A percentile compares a stretch with the other conserved stretches of the same genome.
Conservation (phyloP, 139 green algal species). For the Eudorina sp. region DNA sequence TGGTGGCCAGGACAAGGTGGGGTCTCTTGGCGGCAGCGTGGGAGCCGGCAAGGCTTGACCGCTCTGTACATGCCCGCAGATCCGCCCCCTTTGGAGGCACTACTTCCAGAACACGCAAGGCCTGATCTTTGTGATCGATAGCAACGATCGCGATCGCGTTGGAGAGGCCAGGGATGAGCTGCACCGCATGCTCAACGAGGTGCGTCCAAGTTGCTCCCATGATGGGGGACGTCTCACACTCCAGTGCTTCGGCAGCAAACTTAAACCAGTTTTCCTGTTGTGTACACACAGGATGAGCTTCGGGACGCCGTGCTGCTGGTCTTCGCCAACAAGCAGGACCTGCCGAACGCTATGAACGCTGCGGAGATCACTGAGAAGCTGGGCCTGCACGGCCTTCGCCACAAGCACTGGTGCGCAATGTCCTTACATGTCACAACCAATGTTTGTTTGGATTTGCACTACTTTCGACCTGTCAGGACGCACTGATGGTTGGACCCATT, state of each 20-base stretch:
- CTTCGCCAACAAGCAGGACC: constrained; percentile 99
- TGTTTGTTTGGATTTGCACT: too few relatives aligned
- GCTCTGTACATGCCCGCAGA: constrained; percentile 66
- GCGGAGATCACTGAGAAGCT: constrained; percentile 99
- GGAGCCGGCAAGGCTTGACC: constrained; percentile 1
- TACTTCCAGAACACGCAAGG: constrained; percentile 99
- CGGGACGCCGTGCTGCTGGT: constrained; percentile 97
- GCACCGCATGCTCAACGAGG: constrained; percentile 99
- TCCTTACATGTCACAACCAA: too few relatives aligned
- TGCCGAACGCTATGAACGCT: constrained; percentile 99
- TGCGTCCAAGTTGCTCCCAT: constrained; percentile 44
- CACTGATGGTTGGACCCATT: too few relatives aligned
- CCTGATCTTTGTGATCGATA: constrained; percentile 99
- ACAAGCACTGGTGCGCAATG: constrained; percentile 92
- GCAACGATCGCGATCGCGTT: constrained; percentile 93
- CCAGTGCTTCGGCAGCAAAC: background rate
- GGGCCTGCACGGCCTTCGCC: constrained; percentile 94
- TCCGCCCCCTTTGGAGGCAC: constrained; percentile 95
- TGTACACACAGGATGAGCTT: constrained; percentile 95
- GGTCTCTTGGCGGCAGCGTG: constrained; percentile 78
- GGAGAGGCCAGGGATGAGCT: constrained; percentile 97
- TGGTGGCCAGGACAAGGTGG: constrained; percentile 96
- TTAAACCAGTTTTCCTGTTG: background rate
- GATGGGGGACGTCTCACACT: background rate
- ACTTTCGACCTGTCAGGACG: too few relatives aligned